These are phyloP conservation scores for Boletus pseudopeckii DNA, from an alignment of 768 basidiomycete genomes.

Conservation along the genomic window DNA sequence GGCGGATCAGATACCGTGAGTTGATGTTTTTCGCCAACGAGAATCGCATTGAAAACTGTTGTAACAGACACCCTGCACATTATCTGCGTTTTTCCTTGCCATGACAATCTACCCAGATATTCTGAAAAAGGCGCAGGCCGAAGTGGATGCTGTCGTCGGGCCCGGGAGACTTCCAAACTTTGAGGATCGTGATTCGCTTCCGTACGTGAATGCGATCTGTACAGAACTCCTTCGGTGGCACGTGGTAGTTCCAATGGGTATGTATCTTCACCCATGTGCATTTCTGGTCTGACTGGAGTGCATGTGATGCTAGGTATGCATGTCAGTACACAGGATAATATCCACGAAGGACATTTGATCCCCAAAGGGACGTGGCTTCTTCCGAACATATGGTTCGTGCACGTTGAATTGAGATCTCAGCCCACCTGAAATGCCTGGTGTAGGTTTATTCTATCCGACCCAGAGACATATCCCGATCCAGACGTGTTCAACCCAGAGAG, in stretches of 20 bases:
- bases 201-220: conserved; percentile 18
- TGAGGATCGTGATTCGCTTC: conserved; percentile 5
- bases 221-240: conserved; percentile 13
- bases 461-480: neutral
- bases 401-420: neutral
- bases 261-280: neutral
- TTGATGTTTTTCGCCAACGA: too few relatives aligned
- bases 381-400: conserved; percentile 10
- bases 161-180: conserved; percentile 9
- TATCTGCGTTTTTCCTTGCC: conserved; percentile 19
- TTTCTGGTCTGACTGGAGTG: neutral
- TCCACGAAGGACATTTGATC: conserved; percentile 18
- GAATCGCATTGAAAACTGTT: neutral
- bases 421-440: neutral
- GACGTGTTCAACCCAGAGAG: conserved; percentile 8
- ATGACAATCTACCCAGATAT: conserved; percentile 12
- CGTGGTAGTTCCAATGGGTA: neutral
- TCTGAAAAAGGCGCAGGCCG: conserved; percentile 9
- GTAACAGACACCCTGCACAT: conserved; percentile 14
- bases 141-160: conserved; percentile 8
- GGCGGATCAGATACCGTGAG: conserved; percentile 23
- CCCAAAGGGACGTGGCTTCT: conserved; percentile 17
- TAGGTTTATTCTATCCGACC: conserved; percentile 4
- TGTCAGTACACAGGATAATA: conserved; percentile 11
- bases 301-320: conserved; percentile 1